phyloP scores from a whole-genome alignment of 306 rosid genomes.

The Coriaria nepalensis region DNA sequence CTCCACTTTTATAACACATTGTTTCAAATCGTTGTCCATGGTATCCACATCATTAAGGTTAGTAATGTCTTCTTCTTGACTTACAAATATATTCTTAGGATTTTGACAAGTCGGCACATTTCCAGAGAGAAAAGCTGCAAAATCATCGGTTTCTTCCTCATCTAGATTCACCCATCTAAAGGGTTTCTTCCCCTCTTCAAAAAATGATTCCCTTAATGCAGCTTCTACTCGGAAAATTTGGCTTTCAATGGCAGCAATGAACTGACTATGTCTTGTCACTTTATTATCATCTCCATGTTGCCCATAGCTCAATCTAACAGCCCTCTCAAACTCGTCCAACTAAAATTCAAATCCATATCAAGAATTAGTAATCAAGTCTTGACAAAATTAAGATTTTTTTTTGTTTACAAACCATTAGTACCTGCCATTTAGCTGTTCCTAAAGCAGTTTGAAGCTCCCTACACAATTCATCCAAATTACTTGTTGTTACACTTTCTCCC shows the following conservation, averaged over 20 bases:
- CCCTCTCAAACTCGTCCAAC: conserved; percentile 92
- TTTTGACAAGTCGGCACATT: conserved; percentile 25
- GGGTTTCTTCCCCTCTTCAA: conserved; percentile 63
- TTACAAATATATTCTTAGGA: conserved; percentile 22
- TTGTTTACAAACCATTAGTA: conserved; percentile 11
- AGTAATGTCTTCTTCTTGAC: conserved; percentile 23
- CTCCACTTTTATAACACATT: conserved; percentile 29
- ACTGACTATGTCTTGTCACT: conserved; percentile 64
- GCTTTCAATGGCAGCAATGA: conserved; percentile 66
- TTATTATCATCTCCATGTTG: conserved; percentile 40
- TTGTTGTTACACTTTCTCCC: conserved; percentile 33
- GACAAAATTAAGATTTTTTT: not conserved
- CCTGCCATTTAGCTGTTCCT: conserved; percentile 99
- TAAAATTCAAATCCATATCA: conserved; percentile 14
- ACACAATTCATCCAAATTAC: conserved; percentile 48
- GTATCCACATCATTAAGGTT: conserved; percentile 29
- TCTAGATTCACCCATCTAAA: conserved; percentile 75
- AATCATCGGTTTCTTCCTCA: conserved; percentile 74
- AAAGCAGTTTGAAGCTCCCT: conserved; percentile 89
- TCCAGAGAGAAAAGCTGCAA: conserved; percentile 88
- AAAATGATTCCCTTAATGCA: conserved; percentile 42
- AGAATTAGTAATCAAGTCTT: not conserved
- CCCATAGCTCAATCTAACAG: conserved; percentile 68
- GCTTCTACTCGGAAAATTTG: conserved; percentile 71
- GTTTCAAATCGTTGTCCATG: conserved; percentile 20